Conservation (phyloP, 108 stramenopile genomes). For the Skeletonema tropicum region DNA sequence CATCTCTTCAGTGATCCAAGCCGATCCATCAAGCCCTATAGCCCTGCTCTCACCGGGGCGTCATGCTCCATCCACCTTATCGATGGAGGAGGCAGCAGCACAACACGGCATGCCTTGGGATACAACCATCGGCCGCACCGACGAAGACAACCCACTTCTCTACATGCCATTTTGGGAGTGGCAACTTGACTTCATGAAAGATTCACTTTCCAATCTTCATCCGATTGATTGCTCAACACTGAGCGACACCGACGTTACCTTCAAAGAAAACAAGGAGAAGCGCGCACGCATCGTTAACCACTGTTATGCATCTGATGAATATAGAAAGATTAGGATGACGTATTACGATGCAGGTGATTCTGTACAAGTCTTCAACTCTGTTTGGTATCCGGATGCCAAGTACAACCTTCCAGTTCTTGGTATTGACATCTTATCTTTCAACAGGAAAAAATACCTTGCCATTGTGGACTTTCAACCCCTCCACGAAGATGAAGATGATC, state of each 20-base stretch:
- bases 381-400: slow-evolving; percentile 90
- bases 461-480: slow-evolving; percentile 96
- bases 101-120: slow-evolving; percentile 87
- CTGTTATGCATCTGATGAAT: slow-evolving; percentile 74
- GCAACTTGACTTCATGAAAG: slow-evolving; percentile 83
- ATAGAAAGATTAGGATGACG: slow-evolving; percentile 92
- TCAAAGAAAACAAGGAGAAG: slow-evolving; percentile 71
- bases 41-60: slow-evolving; percentile 29
- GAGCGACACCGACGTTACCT: slow-evolving; percentile 66
- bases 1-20: neutral
- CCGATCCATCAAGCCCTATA: neutral
- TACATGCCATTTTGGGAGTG: slow-evolving; percentile 93
- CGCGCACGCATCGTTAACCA: slow-evolving; percentile 82
- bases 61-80: slow-evolving; percentile 20
- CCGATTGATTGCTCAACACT: slow-evolving; percentile 56
- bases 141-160: slow-evolving; percentile 59
- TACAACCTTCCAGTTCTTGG: slow-evolving; percentile 95
- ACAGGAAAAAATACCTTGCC: slow-evolving; percentile 89
- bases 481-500: slow-evolving; percentile 76
- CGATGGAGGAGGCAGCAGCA: slow-evolving; percentile 55
- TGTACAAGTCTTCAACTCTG: slow-evolving; percentile 94
- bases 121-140: slow-evolving; percentile 62
- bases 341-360: slow-evolving; percentile 96
- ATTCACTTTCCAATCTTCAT: slow-evolving; percentile 67
- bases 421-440: slow-evolving; percentile 91